Evolutionary conservation across 2,329 filamentous ascomycete species (phyloP).

Genomic region (Hirsutella rhossiliensis): DNA sequence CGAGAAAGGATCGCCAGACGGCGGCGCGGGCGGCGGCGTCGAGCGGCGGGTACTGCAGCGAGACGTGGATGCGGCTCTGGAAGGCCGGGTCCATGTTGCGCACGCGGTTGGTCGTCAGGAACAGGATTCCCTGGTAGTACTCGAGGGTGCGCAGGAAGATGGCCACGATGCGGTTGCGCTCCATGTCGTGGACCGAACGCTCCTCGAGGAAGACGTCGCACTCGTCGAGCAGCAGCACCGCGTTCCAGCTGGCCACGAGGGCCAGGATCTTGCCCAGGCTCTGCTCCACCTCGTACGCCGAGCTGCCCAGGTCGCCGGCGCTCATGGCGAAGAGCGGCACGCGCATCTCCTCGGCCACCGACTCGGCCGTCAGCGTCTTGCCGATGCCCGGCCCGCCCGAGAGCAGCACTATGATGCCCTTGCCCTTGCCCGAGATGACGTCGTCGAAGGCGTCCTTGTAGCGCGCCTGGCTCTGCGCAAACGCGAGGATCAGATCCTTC

Average conservation of each 20-base stretch:
- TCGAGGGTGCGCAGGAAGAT: slow-evolving; percentile 32
- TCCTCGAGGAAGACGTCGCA: slow-evolving; percentile 32
- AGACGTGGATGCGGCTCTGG: slow-evolving; percentile 34
- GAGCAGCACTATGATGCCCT: slow-evolving; percentile 36
- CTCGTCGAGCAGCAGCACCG: slow-evolving; percentile 22
- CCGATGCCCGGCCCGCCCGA: slow-evolving; percentile 36
- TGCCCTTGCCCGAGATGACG: slow-evolving; percentile 38
- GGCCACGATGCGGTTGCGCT: slow-evolving; percentile 19
- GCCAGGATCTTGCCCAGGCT: slow-evolving; percentile 44
- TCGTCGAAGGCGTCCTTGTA: slow-evolving; percentile 35
- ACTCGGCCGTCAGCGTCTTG: slow-evolving; percentile 36
- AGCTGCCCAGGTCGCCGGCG: slow-evolving; percentile 60
- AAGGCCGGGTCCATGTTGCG: slow-evolving; percentile 33
- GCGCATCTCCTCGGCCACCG: slow-evolving; percentile 35
- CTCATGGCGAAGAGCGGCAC: slow-evolving; percentile 38
- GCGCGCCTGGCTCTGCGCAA: slow-evolving; percentile 32
- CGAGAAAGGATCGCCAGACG: slow-evolving; percentile 28
- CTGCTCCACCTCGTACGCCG: slow-evolving; percentile 50
- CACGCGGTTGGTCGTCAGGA: slow-evolving; percentile 35
- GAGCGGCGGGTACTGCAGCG: slow-evolving; percentile 32
- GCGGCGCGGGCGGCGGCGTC: slow-evolving; percentile 19
- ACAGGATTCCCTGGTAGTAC: slow-evolving; percentile 36
- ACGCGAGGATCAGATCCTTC: slow-evolving; percentile 38
- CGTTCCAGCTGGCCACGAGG: slow-evolving; percentile 47
- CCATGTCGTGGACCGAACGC: slow-evolving; percentile 19